Evolutionary conservation across 1,139 yeast genomes (phyloP), one percentile per base, ranked within the genome.

Genomic region (Kodamaea derodonti): DNA sequence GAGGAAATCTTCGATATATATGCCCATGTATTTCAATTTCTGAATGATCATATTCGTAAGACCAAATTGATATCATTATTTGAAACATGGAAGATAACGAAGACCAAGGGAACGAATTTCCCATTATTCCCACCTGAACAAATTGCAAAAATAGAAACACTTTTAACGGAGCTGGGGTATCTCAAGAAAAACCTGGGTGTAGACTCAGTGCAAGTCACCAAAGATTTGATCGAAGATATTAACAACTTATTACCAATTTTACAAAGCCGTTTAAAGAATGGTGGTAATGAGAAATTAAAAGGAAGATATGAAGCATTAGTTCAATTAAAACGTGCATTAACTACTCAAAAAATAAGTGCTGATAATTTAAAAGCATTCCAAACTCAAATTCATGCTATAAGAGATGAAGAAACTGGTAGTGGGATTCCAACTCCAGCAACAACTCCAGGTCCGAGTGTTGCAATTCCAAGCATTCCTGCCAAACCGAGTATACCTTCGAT

Each of bases 41-140:
- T 85, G 27, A 82, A 80, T 49, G 95, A 87, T 47, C 61, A 70
- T n/a, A 75, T 81, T 13, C 72, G 97, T 44, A 71, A 74, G 34
- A 45, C 46, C 31, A 84, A 83, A 57, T 65, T 94, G 56, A 79
- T 78, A 37, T 82, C 81, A 44, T 63, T 94, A 44, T 90, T 85
- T 60, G 81, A 80, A 52, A 85, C 96, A 11, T 94, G 99, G 99
- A 82, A 84, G 38, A 48, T 53, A 12, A 58, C 68, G 32, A 64
- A 65, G 31, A 72, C 77, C 20, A 75, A 77, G 30, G 72, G 84
- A 7, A 70, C 82, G 8, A 78, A 78, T 14, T 56, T 72, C 33
- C 86, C 94, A 3, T 64, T 92, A 33, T 90, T 92, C 55, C 84
- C 88, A 11, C 66, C 66, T 24, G 82, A 77, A 12, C 84, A 85